Evolutionary conservation across 495 filamentous ascomycete genomes (phyloP).

Genomic region (Aspergillus campestris): DNA sequence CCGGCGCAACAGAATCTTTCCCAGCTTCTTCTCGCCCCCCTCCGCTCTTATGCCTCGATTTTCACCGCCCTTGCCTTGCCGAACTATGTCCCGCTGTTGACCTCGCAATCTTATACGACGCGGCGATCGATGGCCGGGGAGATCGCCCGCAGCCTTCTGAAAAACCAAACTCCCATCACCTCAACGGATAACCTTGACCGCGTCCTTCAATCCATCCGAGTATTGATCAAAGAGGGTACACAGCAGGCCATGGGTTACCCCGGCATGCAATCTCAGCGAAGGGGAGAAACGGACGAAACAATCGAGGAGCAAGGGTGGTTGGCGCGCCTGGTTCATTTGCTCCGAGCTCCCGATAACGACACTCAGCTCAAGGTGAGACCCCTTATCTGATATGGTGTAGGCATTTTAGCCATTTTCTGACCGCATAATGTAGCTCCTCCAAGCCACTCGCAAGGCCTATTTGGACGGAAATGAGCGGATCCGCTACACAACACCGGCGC

Average conservation of each 20-base stretch:
- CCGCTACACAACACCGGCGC: slow-evolving; percentile 86
- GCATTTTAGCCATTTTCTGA: slow-evolving; percentile 15
- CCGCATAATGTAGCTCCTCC: slow-evolving; percentile 54
- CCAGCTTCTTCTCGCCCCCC: slow-evolving; percentile 75
- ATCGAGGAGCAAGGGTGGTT: slow-evolving; percentile 97
- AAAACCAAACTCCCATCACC: slow-evolving; percentile 69
- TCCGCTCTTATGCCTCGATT: slow-evolving; percentile 82
- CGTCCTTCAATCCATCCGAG: slow-evolving; percentile 76
- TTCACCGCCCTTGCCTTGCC: slow-evolving; percentile 91
- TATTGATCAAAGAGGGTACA: slow-evolving; percentile 85
- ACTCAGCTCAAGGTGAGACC: slow-evolving; percentile 70
- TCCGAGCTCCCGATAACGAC: slow-evolving; percentile 76
- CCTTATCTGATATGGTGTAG: not conserved
- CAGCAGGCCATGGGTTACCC: slow-evolving; percentile 80
- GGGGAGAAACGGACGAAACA: slow-evolving; percentile 85
- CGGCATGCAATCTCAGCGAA: slow-evolving; percentile 57
- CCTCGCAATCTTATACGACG: slow-evolving; percentile 89
- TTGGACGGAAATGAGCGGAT: slow-evolving; percentile 90
- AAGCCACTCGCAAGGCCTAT: slow-evolving; percentile 80
- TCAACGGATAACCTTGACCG: slow-evolving; percentile 75
- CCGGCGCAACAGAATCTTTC: slow-evolving; percentile 82
- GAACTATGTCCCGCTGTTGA: slow-evolving; percentile 80
- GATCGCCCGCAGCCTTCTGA: slow-evolving; percentile 68
- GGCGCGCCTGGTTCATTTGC: slow-evolving; percentile 81
- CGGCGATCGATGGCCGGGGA: slow-evolving; percentile 84